phyloP scores from a whole-genome alignment of 2,329 filamentous ascomycete species.

The Xylariales sp. region DNA sequence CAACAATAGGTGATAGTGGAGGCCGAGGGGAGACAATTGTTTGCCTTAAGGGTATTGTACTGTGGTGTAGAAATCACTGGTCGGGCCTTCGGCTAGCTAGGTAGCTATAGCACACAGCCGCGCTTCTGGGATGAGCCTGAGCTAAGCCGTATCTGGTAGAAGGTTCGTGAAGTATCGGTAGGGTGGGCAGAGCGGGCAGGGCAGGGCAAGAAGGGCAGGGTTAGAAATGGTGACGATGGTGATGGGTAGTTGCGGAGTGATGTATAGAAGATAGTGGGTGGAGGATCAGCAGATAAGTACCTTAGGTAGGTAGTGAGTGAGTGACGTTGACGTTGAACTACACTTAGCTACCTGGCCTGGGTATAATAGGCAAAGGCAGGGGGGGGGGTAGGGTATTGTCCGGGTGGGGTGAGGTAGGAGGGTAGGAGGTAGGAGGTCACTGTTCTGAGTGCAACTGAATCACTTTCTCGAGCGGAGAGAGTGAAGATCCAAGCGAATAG shows the following conservation, averaged over 20 bases:
- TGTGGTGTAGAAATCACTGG: constrained; percentile 7
- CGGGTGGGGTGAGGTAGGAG: too few species aligned
- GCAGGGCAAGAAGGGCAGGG: neutral
- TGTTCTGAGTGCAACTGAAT: constrained; percentile 5
- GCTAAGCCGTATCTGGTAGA: constrained; percentile 31
- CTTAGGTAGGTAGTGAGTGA: neutral
- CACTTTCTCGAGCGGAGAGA: constrained; percentile 10
- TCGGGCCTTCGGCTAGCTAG: constrained; percentile 5
- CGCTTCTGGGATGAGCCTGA: neutral
- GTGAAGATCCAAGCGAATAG: too few species aligned
- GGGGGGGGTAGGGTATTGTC: too few species aligned
- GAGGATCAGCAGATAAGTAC: constrained; percentile 26
- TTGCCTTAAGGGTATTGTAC: neutral
- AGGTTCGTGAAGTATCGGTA: constrained; percentile 44
- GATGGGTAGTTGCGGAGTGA: constrained; percentile 4
- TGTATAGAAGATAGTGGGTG: neutral
- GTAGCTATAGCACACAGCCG: constrained; percentile 14
- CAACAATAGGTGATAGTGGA: constrained; percentile 4
- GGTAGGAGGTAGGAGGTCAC: neutral
- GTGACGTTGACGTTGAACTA: constrained; percentile 8
- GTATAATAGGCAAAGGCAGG: too few species aligned
- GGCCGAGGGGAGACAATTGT: neutral
- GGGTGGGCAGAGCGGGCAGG: constrained; percentile 13
- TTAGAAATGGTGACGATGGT: constrained; percentile 20
- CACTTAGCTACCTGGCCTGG: neutral